A percentile compares a stretch with the other conserved stretches of the same genome.
Conservation (phyloP, 805 yeast species). For the Yamadazyma ubonensis region DNA sequence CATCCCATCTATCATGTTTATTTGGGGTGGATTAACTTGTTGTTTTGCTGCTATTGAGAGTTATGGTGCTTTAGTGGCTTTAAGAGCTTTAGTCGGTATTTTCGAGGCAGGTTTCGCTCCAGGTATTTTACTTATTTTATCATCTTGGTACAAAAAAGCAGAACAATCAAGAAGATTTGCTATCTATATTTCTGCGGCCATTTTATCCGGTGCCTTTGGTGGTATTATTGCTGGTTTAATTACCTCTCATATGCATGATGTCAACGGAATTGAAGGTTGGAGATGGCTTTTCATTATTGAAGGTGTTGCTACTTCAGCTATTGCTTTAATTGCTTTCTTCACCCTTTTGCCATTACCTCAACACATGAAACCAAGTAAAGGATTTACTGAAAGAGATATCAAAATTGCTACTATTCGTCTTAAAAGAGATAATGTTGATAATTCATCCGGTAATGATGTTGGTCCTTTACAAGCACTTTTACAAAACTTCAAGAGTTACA, state of each 20-base stretch:
- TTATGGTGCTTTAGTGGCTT: slow-evolving; percentile 13
- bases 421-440: slow-evolving; percentile 10
- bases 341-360: slow-evolving; percentile 15
- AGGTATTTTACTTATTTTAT: slow-evolving; percentile 16
- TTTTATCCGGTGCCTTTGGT: slow-evolving; percentile 15
- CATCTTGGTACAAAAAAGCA: slow-evolving; percentile 21
- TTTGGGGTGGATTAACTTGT: slow-evolving; percentile 10
- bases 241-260: slow-evolving; percentile 31
- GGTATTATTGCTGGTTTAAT: slow-evolving; percentile 23
- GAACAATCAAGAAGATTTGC: slow-evolving; percentile 22
- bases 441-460: slow-evolving; percentile 6
- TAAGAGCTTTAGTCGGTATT: slow-evolving; percentile 28
- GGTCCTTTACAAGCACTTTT: slow-evolving; percentile 5
- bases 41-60: background rate
- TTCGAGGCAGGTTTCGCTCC: slow-evolving; percentile 28
- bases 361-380: slow-evolving; percentile 8
- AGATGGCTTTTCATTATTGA: slow-evolving; percentile 45
- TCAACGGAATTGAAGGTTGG: slow-evolving; percentile 43
- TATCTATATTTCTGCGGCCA: slow-evolving; percentile 14
- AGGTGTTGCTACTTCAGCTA: slow-evolving; percentile 30
- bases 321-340: slow-evolving; percentile 39
- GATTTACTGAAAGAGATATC: slow-evolving; percentile 11
- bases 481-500: slow-evolving; percentile 7
- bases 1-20: slow-evolving; percentile 46
- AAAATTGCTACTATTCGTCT: slow-evolving; percentile 7